Evolutionary conservation across 495 filamentous ascomycete genomes (phyloP), one percentile per base, ranked within the genome.

Genomic region (Copromyces sp.): DNA sequence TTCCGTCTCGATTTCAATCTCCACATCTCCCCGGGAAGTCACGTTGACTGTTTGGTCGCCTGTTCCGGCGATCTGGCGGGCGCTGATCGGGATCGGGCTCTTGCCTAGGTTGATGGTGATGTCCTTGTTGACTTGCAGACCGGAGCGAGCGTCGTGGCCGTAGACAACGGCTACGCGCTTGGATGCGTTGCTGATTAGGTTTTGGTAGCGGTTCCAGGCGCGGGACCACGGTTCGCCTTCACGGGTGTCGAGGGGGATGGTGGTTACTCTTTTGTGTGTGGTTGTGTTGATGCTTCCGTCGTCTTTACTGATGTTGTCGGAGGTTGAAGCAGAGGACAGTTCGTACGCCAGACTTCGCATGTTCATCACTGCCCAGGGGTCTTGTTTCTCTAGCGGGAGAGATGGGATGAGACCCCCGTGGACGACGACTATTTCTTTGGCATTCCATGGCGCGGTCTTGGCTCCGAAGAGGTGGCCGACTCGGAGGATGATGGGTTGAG

Each of bases 361-460:
- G 76, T 92, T 94, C 94, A 98, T 98, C 16, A 91, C 90, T 61
- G 89, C 88, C 76, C 87, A 88, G 0, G 94, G 90, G 81, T 97
- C 92, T 75, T 97, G 93, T 71, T 87, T 84, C 69, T 91, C 85
- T 4, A 97, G 83, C 0, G 85, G 79, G 8, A 97, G 83, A 1
- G 87, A 91, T 0, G 95, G 93, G 0, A 94, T 88, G 2, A 98
- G 79, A 2, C 95, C 95, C 1, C 87, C 95, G 83, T 99, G 95
- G 4, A 94, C 94, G 61, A 95, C 89, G 3, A 90, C 83, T 0
- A 94, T 82, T 39, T 90, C 83, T 40, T 83, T 85, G 79, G 94
- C 76, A 73, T 81, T 77, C 78, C 78, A 80, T 3, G 79, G 79
- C 7, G 74, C 12, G 3, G 69, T 39, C 12, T 81, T 79, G 12